Percentiles rank a stretch among this genome's conserved stretches.
These are phyloP conservation scores for Nematodospora anomalae DNA, from an alignment of 1,139 yeast genomes.

Conservation along the genomic window DNA sequence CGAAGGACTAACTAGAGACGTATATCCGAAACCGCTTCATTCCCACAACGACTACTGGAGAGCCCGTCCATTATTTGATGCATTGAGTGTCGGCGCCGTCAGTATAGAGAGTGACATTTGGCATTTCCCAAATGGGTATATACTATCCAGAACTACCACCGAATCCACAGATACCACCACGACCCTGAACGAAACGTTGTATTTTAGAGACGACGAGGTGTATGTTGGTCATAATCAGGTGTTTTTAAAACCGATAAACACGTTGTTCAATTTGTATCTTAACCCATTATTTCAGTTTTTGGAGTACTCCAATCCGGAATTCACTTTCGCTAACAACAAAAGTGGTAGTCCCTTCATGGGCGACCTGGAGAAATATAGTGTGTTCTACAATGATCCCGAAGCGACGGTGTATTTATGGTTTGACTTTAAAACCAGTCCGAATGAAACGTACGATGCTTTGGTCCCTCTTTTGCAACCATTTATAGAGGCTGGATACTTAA, in stretches of 20 bases:
- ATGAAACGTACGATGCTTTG: conserved; percentile 31
- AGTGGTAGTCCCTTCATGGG: conserved; percentile 17
- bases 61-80: conserved; percentile 58
- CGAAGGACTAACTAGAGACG: conserved; percentile 49
- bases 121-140: conserved; percentile 39
- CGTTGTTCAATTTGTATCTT: conserved; percentile 53
- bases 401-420: conserved; percentile 42
- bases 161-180: conserved; percentile 18
- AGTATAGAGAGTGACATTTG: conserved; percentile 77
- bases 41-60: conserved; percentile 83
- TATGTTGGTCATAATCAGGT: conserved; percentile 67
- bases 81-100: conserved; percentile 55
- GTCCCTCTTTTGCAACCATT: conserved; percentile 32
- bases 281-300: conserved; percentile 52
- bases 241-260: conserved; percentile 43
- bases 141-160: conserved; percentile 25
- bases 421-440: conserved; percentile 42
- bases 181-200: conserved; percentile 20
- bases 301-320: conserved; percentile 42
- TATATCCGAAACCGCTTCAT: conserved; percentile 53
- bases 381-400: conserved; percentile 43
- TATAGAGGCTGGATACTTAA: conserved; percentile 33
- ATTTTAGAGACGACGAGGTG: conserved; percentile 37
- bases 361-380: conserved; percentile 26
- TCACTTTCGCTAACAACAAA: conserved; percentile 14